Percentiles rank a stretch among this genome's conserved stretches.
Conservation (phyloP, 257 asterid genomes). For the Lycium barbarum region DNA sequence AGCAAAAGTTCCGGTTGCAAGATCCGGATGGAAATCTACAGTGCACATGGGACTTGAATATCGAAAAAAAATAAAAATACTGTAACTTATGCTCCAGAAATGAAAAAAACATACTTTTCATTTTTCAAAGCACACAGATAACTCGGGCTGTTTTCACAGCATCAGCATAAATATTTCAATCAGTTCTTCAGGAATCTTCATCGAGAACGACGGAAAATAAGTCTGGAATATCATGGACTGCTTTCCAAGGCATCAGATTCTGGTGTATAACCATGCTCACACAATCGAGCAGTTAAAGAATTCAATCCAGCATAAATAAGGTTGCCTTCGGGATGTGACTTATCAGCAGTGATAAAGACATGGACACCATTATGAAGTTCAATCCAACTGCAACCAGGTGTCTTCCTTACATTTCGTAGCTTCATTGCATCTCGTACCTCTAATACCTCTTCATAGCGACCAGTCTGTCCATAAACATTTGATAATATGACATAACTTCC, state of each 20-base stretch:
- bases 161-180: neutral
- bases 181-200: slow-evolving; percentile 25
- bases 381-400: slow-evolving; percentile 94
- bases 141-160: neutral
- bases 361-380: slow-evolving; percentile 70
- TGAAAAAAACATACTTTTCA: neutral
- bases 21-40: slow-evolving; percentile 76
- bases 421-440: slow-evolving; percentile 74
- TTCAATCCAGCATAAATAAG: slow-evolving; percentile 56
- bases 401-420: slow-evolving; percentile 75
- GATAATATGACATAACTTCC: slow-evolving; percentile 83
- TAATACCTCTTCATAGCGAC: slow-evolving; percentile 70
- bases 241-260: slow-evolving; percentile 48
- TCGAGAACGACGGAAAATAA: neutral
- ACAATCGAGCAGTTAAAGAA: slow-evolving; percentile 59
- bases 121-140: too few species aligned
- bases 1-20: slow-evolving; percentile 67
- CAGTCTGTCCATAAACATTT: slow-evolving; percentile 76
- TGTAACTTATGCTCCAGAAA: neutral
- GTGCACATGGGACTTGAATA: neutral
- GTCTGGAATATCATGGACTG: slow-evolving; percentile 36
- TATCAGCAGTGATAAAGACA: slow-evolving; percentile 65
- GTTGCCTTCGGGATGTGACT: slow-evolving; percentile 56
- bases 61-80: neutral
- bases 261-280: slow-evolving; percentile 47